Conservation (phyloP, 1,284 basidiomycete species). For the Tilletiaria anomala region DNA sequence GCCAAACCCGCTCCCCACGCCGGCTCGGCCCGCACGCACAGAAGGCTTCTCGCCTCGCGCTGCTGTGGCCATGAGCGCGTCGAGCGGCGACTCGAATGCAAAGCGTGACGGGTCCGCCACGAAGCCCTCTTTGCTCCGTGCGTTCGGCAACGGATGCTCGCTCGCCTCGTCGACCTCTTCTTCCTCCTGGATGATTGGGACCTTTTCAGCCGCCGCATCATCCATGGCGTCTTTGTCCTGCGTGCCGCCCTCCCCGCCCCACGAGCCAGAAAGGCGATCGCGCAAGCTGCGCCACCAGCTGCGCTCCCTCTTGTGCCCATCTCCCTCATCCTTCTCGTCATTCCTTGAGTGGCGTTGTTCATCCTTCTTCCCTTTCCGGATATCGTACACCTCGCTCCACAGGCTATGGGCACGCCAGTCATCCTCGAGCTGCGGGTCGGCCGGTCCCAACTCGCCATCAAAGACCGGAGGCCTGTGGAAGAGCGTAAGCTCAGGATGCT, state of each 20-base stretch:
- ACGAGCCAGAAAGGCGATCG: constrained; percentile 3
- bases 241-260: constrained; percentile 1
- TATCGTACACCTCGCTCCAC: not conserved
- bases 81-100: too few species aligned
- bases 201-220: too few species aligned
- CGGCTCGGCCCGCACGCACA: too few species aligned
- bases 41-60: too few species aligned
- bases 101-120: too few species aligned
- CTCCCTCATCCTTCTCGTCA: not conserved
- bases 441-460: not conserved
- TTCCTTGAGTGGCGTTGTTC: not conserved
- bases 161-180: too few species aligned
- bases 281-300: constrained; percentile 5
- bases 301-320: not conserved
- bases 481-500: constrained; percentile 11
- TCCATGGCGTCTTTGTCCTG: not conserved
- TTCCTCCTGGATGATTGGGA: too few species aligned
- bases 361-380: too few species aligned
- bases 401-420: constrained; percentile 1
- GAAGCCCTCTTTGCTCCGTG: too few species aligned
- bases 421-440: constrained; percentile 2
- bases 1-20: too few species aligned
- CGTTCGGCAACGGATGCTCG: too few species aligned
- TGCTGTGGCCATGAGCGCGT: too few species aligned
- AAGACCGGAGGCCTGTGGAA: constrained; percentile 4